Conservation (phyloP, 768 basidiomycete species). For the Podaxis sp. region DNA sequence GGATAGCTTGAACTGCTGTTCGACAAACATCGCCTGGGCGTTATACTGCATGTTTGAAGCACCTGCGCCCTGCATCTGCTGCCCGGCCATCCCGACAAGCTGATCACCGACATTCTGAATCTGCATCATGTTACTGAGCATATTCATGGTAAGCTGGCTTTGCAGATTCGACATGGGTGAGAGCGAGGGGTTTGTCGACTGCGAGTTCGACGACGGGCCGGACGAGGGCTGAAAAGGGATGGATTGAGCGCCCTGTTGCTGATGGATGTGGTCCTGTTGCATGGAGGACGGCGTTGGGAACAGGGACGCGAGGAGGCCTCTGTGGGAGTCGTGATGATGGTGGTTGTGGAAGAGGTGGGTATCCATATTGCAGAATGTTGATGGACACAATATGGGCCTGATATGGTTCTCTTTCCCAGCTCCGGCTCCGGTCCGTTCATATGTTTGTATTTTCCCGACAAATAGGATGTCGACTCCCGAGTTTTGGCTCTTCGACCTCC, state of each 20-base stretch:
- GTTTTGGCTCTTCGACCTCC: not conserved
- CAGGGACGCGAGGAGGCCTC: slow-evolving; percentile 23
- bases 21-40: slow-evolving; percentile 57
- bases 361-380: not conserved
- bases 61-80: not conserved
- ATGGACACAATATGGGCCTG: not conserved
- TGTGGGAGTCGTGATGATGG: slow-evolving; percentile 15
- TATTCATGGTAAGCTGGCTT: slow-evolving; percentile 45
- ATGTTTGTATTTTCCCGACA: not conserved
- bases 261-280: slow-evolving; percentile 10
- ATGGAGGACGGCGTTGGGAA: slow-evolving; percentile 12
- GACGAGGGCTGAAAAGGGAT: slow-evolving; percentile 9
- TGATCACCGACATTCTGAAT: slow-evolving; percentile 41
- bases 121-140: slow-evolving; percentile 50
- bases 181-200: not conserved
- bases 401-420: slow-evolving; percentile 3
- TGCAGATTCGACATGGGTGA: slow-evolving; percentile 15
- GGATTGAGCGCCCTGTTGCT: not conserved
- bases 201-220: slow-evolving; percentile 3
- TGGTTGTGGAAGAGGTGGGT: slow-evolving; percentile 2
- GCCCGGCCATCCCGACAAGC: slow-evolving; percentile 16
- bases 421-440: slow-evolving; percentile 2
- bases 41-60: slow-evolving; percentile 22
- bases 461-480: not conserved
- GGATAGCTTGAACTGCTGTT: slow-evolving; percentile 76